phyloP scores from a whole-genome alignment of 768 basidiomycete species.

The Lactarius pseudohatsudake region DNA sequence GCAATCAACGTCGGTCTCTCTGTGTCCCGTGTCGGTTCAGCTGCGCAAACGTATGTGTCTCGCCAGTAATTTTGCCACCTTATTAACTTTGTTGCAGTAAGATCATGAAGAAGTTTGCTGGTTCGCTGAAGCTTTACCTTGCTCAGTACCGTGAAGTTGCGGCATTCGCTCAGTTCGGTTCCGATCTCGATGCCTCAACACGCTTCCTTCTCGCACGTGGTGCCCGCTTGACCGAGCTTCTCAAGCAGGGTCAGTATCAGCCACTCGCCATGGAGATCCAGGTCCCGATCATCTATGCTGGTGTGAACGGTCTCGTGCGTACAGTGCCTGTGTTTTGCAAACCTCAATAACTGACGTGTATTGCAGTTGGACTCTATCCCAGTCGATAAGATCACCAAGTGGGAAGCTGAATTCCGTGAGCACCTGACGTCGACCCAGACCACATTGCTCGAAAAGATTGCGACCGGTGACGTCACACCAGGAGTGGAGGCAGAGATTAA shows the following conservation, averaged over 20 bases:
- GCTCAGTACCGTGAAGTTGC: constrained; percentile 99
- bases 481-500: constrained; percentile 94
- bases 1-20: constrained; percentile 99
- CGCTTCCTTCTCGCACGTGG: constrained; percentile 98
- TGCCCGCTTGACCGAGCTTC: constrained; percentile 95
- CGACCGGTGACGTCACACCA: constrained; percentile 77
- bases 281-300: constrained; percentile 98
- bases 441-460: constrained; percentile 80
- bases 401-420: constrained; percentile 90
- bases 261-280: constrained; percentile 93
- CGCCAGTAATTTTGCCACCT: neutral
- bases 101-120: constrained; percentile 99
- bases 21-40: constrained; percentile 99
- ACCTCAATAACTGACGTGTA: neutral
- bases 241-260: constrained; percentile 98
- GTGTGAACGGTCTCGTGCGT: constrained; percentile 96
- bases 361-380: constrained; percentile 87
- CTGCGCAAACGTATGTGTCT: constrained; percentile 93
- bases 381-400: constrained; percentile 90
- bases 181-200: constrained; percentile 98
- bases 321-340: neutral
- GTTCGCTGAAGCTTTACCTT: constrained; percentile 99
- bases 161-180: constrained; percentile 99
- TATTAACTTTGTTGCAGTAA: constrained; percentile 49
- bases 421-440: constrained; percentile 76